Evolutionary conservation across 176 grass and related monocot genomes (phyloP).

Genomic region (Chloris gayana): DNA sequence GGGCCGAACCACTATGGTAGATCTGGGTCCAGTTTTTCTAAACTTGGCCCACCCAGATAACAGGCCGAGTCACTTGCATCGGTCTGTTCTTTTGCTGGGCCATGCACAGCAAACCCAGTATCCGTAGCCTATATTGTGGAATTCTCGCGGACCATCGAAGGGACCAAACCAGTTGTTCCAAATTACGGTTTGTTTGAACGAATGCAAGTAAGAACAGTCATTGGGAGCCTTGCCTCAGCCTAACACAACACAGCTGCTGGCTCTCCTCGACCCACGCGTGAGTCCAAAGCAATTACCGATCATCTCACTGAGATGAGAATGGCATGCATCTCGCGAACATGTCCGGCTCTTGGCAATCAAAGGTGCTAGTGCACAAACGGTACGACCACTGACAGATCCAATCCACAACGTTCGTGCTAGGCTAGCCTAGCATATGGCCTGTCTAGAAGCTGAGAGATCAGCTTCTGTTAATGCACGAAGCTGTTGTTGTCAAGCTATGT

Average conservation of each 20-base stretch:
- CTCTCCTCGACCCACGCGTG: not conserved
- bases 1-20: not conserved
- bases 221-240: too few relatives aligned
- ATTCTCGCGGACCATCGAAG: not conserved
- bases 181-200: not conserved
- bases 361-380: not conserved
- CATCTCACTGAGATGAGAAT: not conserved
- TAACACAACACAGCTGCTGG: not conserved
- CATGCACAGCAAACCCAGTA: not conserved
- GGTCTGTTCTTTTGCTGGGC: not conserved
- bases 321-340: not conserved
- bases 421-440: not conserved
- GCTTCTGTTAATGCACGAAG: conserved; percentile 9
- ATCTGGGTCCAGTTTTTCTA: not conserved
- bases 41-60: not conserved
- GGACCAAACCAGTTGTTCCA: not conserved
- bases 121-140: not conserved
- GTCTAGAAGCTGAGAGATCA: not conserved
- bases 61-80: not conserved
- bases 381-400: not conserved
- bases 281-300: conserved; percentile 25
- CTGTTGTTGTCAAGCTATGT: not conserved
- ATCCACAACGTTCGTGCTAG: not conserved
- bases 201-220: too few relatives aligned
- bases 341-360: not conserved